Evolutionary conservation across 1,284 basidiomycete species (phyloP), one percentile per base, ranked within the genome.

Genomic region (Cryptococcus jaspeensis): DNA sequence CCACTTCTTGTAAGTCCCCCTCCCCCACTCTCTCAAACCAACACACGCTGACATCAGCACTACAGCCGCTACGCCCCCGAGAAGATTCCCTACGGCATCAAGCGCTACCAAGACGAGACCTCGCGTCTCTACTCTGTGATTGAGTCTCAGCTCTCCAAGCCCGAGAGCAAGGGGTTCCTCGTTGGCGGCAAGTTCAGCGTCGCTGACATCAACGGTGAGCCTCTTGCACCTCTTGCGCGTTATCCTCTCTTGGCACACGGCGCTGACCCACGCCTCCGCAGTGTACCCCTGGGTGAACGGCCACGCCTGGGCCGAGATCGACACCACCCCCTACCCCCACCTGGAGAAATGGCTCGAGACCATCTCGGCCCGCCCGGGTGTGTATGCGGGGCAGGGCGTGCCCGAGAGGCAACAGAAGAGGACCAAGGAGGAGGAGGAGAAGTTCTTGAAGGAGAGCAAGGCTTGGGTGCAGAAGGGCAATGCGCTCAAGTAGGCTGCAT

Each of bases 71-170:
- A 76, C 63, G 74, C 74, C 15, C 74, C 75, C 25, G 67, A 77
- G 60, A 78, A 78, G 65, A 74, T 77, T 53, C 73, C 73, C 23
- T 78, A 76, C 64, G 77, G 70, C 37, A 79, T 80, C 62, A 76
- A 76, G 84, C 83, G 88, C 50, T 92, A 90, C 76, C 64, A 82
- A 25, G 83, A 87, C 37, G 90, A 92, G 80, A 87, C 87, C 2
- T 85, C 85, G 71, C 83, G 90, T 32, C 81, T 92, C 5, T 90
- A 87, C 71, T 79, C 82, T 40, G 89, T 92, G 9, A 81, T 92
- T 53, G 85, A 92, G 63, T 83, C 84, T 55, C 84, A 85, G 20
- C 82, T 93, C 2, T 61, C 63, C 32, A 65, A 65, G 49, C 64
- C 63, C 25, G 66, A 72, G 45, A 55, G 50, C 38, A 47, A 52